phyloP scores from a whole-genome alignment of 208 protist genomes.

The Vickermania ingenoplastis region DNA sequence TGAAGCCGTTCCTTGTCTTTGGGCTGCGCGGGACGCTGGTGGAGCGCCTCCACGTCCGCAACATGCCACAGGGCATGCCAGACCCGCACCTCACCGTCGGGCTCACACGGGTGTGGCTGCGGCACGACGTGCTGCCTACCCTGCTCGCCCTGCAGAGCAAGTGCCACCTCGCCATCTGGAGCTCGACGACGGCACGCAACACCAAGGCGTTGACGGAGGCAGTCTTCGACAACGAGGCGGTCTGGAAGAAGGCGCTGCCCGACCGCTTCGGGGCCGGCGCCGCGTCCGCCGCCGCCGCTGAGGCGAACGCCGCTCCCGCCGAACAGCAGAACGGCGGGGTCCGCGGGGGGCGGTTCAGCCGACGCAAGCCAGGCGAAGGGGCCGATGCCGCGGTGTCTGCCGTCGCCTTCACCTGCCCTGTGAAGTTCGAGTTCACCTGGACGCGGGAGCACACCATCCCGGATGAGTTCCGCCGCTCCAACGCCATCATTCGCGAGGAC shows the following conservation, averaged over 20 bases:
- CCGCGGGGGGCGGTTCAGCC: slow-evolving; percentile 5
- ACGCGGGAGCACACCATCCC: slow-evolving; percentile 71
- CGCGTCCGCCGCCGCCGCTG: not conserved
- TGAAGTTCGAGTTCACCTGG: slow-evolving; percentile 79
- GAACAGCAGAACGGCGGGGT: not conserved
- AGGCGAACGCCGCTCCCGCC: not conserved
- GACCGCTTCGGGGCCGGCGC: not conserved
- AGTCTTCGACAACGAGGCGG: slow-evolving; percentile 29
- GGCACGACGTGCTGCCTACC: slow-evolving; percentile 51
- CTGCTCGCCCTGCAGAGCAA: slow-evolving; percentile 51
- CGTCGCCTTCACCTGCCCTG: slow-evolving; percentile 4
- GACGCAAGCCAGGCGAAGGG: not conserved
- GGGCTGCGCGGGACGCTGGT: slow-evolving; percentile 80
- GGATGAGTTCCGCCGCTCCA: slow-evolving; percentile 68
- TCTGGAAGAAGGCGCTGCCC: slow-evolving; percentile 2
- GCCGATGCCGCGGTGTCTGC: not conserved
- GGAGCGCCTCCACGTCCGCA: slow-evolving; percentile 66
- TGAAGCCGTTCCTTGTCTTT: slow-evolving; percentile 76
- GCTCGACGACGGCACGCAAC: slow-evolving; percentile 80
- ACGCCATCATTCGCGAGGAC: slow-evolving; percentile 45
- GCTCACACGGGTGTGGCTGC: slow-evolving; percentile 72
- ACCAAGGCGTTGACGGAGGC: slow-evolving; percentile 67
- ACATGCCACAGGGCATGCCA: slow-evolving; percentile 45
- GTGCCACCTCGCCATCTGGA: slow-evolving; percentile 82
- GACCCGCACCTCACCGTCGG: slow-evolving; percentile 60